Conservation (phyloP, 805 yeast genomes). For the Yarrowia deformans region DNA sequence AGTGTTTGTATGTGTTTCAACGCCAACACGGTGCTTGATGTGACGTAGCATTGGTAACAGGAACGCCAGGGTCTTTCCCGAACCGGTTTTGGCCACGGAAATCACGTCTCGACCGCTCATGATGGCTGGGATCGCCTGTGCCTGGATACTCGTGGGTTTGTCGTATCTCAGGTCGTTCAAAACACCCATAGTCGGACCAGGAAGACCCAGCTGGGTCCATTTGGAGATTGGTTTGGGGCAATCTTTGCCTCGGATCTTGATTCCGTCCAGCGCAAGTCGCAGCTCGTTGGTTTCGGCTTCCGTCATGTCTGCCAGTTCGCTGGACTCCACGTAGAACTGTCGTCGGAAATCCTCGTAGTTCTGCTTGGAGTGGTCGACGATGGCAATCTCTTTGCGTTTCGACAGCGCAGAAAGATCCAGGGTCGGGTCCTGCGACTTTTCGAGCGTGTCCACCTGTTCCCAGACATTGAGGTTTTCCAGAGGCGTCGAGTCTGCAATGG, state of each 20-base stretch:
- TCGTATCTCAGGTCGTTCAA: constrained; percentile 62
- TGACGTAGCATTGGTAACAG: constrained; percentile 85
- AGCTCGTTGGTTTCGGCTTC: constrained; percentile 64
- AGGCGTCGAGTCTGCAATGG: constrained; percentile 40
- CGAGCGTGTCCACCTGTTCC: constrained; percentile 47
- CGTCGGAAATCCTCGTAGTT: constrained; percentile 64
- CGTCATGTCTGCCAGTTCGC: constrained; percentile 58
- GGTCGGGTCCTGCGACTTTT: constrained; percentile 46
- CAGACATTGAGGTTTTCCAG: constrained; percentile 41
- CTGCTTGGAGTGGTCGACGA: constrained; percentile 56
- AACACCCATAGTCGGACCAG: constrained; percentile 61
- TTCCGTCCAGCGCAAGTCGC: constrained; percentile 65
- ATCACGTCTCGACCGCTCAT: constrained; percentile 91
- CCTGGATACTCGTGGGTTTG: constrained; percentile 85
- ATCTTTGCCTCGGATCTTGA: constrained; percentile 65
- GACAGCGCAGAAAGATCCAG: constrained; percentile 48
- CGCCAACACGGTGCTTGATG: constrained; percentile 58
- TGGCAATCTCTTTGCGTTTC: constrained; percentile 59
- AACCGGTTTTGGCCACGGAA: constrained; percentile 95
- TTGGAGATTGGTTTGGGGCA: constrained; percentile 70
- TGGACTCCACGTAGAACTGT: constrained; percentile 67
- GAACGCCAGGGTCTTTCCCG: constrained; percentile 93
- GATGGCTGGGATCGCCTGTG: constrained; percentile 88
- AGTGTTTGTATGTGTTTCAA: constrained; percentile 53
- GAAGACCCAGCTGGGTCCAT: constrained; percentile 86